Evolutionary conservation across 2,329 filamentous ascomycete genomes (phyloP).

Genomic region (Fusarium sp.): DNA sequence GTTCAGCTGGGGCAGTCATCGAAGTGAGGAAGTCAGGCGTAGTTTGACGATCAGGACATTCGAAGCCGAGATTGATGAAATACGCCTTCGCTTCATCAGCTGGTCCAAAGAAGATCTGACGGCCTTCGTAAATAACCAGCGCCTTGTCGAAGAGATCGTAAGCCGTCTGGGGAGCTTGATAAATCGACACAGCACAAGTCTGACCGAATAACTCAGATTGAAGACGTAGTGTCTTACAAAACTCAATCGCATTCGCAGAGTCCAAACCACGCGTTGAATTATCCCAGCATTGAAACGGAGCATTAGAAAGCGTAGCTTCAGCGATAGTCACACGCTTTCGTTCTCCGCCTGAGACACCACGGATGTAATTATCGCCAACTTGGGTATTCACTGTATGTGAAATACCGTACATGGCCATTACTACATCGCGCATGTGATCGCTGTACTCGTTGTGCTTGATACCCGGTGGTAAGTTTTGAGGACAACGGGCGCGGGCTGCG

Average conservation of each 20-base stretch:
- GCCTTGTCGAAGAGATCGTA: constrained; percentile 76
- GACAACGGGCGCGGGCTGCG: constrained; percentile 70
- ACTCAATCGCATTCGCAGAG: constrained; percentile 48
- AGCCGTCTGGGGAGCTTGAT: constrained; percentile 71
- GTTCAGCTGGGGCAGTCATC: constrained; percentile 57
- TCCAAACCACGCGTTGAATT: constrained; percentile 50
- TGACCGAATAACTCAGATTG: constrained; percentile 45
- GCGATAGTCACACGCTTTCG: constrained; percentile 82
- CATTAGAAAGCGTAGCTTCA: constrained; percentile 70
- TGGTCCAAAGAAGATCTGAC: constrained; percentile 73
- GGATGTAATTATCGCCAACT: constrained; percentile 75
- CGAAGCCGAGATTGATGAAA: constrained; percentile 72
- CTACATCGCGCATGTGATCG: constrained; percentile 69
- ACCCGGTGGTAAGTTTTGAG: constrained; percentile 68
- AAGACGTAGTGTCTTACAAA: constrained; percentile 44
- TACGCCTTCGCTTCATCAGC: constrained; percentile 68
- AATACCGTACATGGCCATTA: constrained; percentile 75
- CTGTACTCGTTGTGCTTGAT: constrained; percentile 64
- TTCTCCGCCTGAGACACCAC: constrained; percentile 81
- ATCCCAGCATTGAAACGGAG: constrained; percentile 55
- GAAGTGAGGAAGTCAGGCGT: constrained; percentile 74
- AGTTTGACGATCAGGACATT: constrained; percentile 71
- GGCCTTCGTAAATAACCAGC: constrained; percentile 73
- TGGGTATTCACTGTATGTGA: constrained; percentile 77
- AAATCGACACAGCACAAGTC: constrained; percentile 56